Percentiles rank a stretch among this genome's conserved stretches.
These are phyloP conservation scores for Atractiella rhizophila DNA, from an alignment of 768 basidiomycete species.

Conservation along the genomic window DNA sequence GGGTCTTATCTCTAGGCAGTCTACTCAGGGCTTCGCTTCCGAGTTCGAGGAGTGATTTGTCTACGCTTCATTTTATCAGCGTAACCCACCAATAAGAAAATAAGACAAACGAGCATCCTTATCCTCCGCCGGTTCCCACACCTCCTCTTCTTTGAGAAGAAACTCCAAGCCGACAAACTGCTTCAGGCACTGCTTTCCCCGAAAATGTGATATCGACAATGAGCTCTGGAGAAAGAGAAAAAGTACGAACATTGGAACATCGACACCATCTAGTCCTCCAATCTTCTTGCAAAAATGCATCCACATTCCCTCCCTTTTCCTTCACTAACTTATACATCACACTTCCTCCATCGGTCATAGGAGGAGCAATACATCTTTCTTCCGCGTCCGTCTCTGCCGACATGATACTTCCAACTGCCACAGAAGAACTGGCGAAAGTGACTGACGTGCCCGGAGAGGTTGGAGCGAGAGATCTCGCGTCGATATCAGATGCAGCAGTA, in stretches of 20 bases:
- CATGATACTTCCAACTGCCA: no score
- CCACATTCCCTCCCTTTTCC: neutral
- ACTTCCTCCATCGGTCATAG: neutral
- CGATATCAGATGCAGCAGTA: no score
- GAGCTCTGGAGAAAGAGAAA: neutral
- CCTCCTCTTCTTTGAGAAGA: conserved; percentile 14
- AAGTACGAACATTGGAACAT: conserved; percentile 9
- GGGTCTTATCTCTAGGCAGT: conserved; percentile 12
- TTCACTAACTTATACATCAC: conserved; percentile 2
- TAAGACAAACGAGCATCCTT: conserved; percentile 8
- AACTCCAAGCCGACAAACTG: conserved; percentile 9
- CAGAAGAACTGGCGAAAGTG: no score
- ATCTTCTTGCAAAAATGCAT: conserved; percentile 13
- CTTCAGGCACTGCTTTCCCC: conserved; percentile 7
- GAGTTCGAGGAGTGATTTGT: conserved; percentile 14
- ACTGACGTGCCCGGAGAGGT: no score
- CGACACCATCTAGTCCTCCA: conserved; percentile 13
- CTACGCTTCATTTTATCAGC: neutral
- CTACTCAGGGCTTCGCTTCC: conserved; percentile 12
- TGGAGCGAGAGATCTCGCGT: no score
- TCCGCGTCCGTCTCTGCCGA: no score
- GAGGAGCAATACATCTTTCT: no score
- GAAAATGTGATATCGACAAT: neutral
- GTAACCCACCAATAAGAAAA: neutral
- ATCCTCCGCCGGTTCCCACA: conserved; percentile 14